Percentiles rank a stretch among this genome's conserved stretches.
Conservation (phyloP, 2,329 filamentous ascomycete genomes). For the Talaromyces sp. region DNA sequence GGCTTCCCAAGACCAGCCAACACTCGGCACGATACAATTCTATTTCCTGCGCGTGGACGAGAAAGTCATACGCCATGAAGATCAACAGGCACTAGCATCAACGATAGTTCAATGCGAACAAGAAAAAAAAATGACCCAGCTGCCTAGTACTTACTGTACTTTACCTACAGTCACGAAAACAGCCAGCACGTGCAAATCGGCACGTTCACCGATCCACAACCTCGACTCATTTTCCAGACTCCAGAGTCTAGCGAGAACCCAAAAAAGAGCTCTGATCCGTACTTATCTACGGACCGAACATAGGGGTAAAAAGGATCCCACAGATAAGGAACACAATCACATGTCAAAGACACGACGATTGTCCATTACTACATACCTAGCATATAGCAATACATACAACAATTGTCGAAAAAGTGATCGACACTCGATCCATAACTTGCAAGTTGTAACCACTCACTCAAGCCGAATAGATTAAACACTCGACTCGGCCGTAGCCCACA, state of each 20-base stretch:
- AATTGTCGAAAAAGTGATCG: neutral
- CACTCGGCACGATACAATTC: neutral
- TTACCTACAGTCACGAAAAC: neutral
- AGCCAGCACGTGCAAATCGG: neutral
- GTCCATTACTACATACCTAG: neutral
- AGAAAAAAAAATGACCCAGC: neutral
- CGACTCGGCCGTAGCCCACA: neutral
- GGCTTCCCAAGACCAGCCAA: neutral
- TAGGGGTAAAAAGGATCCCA: neutral
- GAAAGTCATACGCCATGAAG: neutral
- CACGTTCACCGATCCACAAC: neutral
- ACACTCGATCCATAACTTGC: neutral
- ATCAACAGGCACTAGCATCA: neutral
- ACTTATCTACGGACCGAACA: neutral
- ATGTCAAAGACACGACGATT: neutral
- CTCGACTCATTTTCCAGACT: neutral
- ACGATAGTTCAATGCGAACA: no score
- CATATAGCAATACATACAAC: neutral
- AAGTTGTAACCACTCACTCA: neutral
- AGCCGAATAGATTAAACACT: neutral
- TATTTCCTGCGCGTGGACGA: neutral
- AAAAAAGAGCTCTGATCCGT: neutral
- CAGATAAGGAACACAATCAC: conserved; percentile 1
- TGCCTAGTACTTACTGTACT: no score
- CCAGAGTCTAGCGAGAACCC: no score